Conservation (phyloP, 768 basidiomycete species). For the Panaeolus papilionaceus region DNA sequence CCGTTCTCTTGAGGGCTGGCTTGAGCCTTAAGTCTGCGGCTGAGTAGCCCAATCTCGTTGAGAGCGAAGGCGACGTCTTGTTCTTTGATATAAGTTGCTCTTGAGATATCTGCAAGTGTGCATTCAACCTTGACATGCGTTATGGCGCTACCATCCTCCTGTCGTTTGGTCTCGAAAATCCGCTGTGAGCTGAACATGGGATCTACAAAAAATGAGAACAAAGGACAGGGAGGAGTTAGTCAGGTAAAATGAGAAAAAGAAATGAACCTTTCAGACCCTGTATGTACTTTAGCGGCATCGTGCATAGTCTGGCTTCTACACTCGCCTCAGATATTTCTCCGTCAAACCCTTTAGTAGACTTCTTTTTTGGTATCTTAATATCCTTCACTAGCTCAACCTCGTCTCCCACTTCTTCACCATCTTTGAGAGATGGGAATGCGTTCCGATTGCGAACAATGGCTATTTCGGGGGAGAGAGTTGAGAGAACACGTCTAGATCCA, state of each 20-base stretch:
- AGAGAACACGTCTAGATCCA: slow-evolving; percentile 55
- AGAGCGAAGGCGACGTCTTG: slow-evolving; percentile 92
- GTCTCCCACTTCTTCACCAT: slow-evolving; percentile 34
- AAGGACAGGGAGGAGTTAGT: slow-evolving; percentile 3
- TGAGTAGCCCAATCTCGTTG: slow-evolving; percentile 83
- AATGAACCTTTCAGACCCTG: slow-evolving; percentile 40
- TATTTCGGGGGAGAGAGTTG: slow-evolving; percentile 62
- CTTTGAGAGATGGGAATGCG: slow-evolving; percentile 46
- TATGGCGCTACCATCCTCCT: slow-evolving; percentile 71
- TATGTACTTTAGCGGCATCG: slow-evolving; percentile 40
- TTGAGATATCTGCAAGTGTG: slow-evolving; percentile 79
- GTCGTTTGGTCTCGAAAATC: slow-evolving; percentile 60
- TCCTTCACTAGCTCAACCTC: slow-evolving; percentile 30
- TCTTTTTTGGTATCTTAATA: slow-evolving; percentile 48
- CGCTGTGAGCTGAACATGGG: slow-evolving; percentile 60
- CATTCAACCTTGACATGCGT: slow-evolving; percentile 73
- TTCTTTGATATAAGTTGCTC: slow-evolving; percentile 77
- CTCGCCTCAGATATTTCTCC: slow-evolving; percentile 59
- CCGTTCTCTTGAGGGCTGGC: slow-evolving; percentile 30
- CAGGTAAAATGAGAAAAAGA: not conserved
- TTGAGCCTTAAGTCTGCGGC: slow-evolving; percentile 39
- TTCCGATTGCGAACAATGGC: slow-evolving; percentile 51
- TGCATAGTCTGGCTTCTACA: slow-evolving; percentile 35
- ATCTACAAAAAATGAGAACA: slow-evolving; percentile 42
- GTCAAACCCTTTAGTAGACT: slow-evolving; percentile 68